Base-by-base conservation (phyloP, 176 grass and related monocot genomes). In the Eremochloa ophiuroides region DNA sequence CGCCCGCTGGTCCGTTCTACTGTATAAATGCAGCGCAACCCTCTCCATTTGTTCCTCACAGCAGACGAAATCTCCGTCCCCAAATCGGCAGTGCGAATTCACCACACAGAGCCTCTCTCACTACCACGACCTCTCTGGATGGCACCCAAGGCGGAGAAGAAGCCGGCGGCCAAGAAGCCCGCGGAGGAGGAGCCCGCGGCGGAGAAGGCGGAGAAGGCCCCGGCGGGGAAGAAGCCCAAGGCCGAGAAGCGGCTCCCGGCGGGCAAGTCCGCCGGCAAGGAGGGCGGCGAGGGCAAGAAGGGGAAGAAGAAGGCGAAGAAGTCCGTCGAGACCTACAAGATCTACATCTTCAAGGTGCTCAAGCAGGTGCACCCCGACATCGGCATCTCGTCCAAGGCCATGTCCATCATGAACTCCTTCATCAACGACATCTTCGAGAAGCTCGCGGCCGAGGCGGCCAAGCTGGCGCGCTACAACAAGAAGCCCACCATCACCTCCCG, bases 401-500 rank as follows among this genome's bases (percentile, higher is more conserved):
- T 94, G 92, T 83, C 85, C 77, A 94, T 91, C 86, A 94, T 94
- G 92, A 94, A 94, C 83, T 94, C 92, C 62, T 94, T 94, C 80
- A 94, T 94, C 92, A 94, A 94, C 73, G 92, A 94, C 67, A 94
- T 94, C 86, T 94, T 94, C 44, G 92, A 94, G 88, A 94, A 94
- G 80, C 81, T 94, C 17, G 92, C 89, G 40, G 76, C 2, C 1
- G 92, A 94, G 88, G 18, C 92, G 1, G 78, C 83, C 39, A 74
- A 74, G 60, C 88, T 90, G 4, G 79, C 83, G 0, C n/a, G 79
- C 10, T 90, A 90, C 79, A 90, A 90, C 88, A 90, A 90, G 89
- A 91, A 87, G 81, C 87, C 91, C 28, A 89, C 90, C 76, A 77
- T 92, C 84, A 89, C 84, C 29, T 92, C 90, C 16, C 71, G 90